Evolutionary conservation across 495 filamentous ascomycete genomes (phyloP), one percentile per base, ranked within the genome.

Genomic region (Neurospora tetrasperma): DNA sequence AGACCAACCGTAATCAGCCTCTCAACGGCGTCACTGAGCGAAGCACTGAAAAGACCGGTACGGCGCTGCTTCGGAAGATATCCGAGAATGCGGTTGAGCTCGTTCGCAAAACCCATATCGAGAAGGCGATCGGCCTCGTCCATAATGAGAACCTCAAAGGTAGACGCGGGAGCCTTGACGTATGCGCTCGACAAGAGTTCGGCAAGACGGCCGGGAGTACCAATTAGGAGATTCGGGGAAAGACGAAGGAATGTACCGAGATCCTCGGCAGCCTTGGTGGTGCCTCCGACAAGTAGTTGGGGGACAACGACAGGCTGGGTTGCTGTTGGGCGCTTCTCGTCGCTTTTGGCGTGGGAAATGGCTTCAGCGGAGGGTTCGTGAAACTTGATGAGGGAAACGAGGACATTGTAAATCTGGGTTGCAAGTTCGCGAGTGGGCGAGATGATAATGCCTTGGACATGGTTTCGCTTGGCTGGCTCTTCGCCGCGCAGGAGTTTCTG

Each of bases 381-480:
- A 78, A 97, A 98, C 35, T 88, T 88, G 38, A 98, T 84, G 31
- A 99, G 82, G 0, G 89, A 90, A 3, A 87, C 73, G 3, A 98
- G 83, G n/a, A 98, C 93, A 66, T 90, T 86, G 77, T 97, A 88
- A 70, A 98, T 98, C 79, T 99, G 96, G 2, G 87, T 88, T 4
- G 96, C 96, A 40, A 99, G 87, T 81, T 99, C 96, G 82, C 95
- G 89, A 4, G 96, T 99, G 1, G 96, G 96, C 43, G 94, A 93
- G 70, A 99, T 89, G 74, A 98, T 89, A 73, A 99, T 96, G 68
- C 90, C 93, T 42, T 92, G 91, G 43, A 99, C 88, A 80, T 98
- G 93, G 80, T 97, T 90, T 77, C 91, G 92, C 83, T 94, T 96
- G 35, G 92, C 86, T 7, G 92, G 90, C 48, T 94, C 92, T 42